Evolutionary conservation across 2,329 filamentous ascomycete genomes (phyloP).

Genomic region (Conoideocrella luteorostrata): DNA sequence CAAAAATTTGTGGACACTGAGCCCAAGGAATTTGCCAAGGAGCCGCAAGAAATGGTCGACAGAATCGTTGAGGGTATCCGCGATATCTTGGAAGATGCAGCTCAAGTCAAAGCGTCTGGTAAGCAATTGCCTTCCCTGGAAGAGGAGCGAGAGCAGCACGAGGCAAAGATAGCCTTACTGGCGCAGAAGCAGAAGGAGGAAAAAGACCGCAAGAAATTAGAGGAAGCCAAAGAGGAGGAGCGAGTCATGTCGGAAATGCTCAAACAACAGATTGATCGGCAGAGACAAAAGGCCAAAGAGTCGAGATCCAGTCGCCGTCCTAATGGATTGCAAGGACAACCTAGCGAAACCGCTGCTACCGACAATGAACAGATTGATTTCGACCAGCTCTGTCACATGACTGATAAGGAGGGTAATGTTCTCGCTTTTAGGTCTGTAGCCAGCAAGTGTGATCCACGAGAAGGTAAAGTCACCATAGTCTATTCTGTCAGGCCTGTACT

Average conservation of each 20-base stretch:
- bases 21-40: constrained; percentile 45
- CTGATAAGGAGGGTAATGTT: constrained; percentile 56
- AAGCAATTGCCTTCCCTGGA: constrained; percentile 78
- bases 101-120: constrained; percentile 66
- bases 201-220: constrained; percentile 45
- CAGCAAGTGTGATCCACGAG: constrained; percentile 59
- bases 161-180: constrained; percentile 60
- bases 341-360: constrained; percentile 20
- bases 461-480: constrained; percentile 59
- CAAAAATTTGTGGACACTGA: constrained; percentile 55
- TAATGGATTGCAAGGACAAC: constrained; percentile 25
- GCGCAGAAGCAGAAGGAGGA: constrained; percentile 50
- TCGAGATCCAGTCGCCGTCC: constrained; percentile 54
- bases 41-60: constrained; percentile 55
- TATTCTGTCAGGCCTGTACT: constrained; percentile 68
- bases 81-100: constrained; percentile 79
- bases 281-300: constrained; percentile 58
- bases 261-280: constrained; percentile 63
- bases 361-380: constrained; percentile 46
- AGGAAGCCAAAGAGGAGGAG: constrained; percentile 62
- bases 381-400: constrained; percentile 59
- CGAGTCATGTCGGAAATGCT: constrained; percentile 64
- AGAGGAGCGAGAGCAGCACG: constrained; percentile 79
- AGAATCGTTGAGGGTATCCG: constrained; percentile 64
- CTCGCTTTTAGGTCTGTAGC: constrained; percentile 65